phyloP scores from a whole-genome alignment of 1,284 basidiomycete genomes.

The Papiliotrema laurentii region DNA sequence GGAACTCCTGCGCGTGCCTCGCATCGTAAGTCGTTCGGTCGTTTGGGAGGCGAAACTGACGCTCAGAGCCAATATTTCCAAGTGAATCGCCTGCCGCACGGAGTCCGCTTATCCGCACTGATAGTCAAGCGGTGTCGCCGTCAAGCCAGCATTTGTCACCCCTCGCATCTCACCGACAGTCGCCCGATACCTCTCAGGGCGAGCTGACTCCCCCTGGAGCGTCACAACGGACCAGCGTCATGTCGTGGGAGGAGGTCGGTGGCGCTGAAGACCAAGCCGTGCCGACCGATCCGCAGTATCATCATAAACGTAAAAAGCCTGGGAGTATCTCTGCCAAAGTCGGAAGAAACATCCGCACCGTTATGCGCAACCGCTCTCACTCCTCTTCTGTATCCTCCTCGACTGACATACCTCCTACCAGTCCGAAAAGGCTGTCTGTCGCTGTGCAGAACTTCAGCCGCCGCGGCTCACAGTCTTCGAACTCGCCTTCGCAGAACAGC shows the following conservation, averaged over 20 bases:
- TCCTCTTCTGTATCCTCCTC: constrained; percentile 20
- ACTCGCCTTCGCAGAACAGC: constrained; percentile 14
- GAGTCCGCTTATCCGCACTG: not conserved
- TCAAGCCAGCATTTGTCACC: not conserved
- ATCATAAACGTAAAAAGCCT: constrained; percentile 35
- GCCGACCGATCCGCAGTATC: constrained; percentile 23
- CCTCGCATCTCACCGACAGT: not conserved
- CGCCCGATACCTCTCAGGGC: not conserved
- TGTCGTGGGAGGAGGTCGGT: constrained; percentile 43
- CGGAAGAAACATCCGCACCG: constrained; percentile 27
- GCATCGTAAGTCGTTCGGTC: constrained; percentile 16
- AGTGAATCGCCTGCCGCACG: constrained; percentile 9
- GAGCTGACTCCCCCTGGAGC: constrained; percentile 9
- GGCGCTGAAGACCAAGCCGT: constrained; percentile 25
- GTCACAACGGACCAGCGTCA: constrained; percentile 21
- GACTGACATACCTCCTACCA: constrained; percentile 18
- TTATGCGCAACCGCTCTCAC: constrained; percentile 29
- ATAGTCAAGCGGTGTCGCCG: no score
- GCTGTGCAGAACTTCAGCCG: constrained; percentile 13
- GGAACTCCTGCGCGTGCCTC: constrained; percentile 30
- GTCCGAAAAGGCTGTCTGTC: constrained; percentile 17
- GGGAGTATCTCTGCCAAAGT: constrained; percentile 38
- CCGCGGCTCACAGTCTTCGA: constrained; percentile 25
- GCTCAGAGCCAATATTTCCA: constrained; percentile 18
- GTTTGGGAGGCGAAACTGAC: not conserved